Evolutionary conservation across 2,329 filamentous ascomycete genomes (phyloP), one percentile per base, ranked within the genome.

Genomic region (Clarireedia hainanense): DNA sequence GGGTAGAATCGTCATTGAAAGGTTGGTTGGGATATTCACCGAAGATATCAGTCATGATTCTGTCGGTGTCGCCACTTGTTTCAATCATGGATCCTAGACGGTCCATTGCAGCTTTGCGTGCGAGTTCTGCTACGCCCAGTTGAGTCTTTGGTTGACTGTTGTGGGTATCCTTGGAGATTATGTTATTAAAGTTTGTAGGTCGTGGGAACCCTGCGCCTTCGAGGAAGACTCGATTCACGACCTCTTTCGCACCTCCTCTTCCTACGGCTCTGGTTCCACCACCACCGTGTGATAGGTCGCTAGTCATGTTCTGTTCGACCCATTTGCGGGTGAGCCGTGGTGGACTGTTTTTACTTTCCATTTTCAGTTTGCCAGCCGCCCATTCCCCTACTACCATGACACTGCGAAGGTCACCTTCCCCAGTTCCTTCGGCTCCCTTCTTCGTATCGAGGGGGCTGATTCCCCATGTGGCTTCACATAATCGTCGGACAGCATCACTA

Each of bases 1-100:
- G 83, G 63, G 89, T 86, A 0, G 85, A 87, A 70, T 99, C 94
- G 69, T 99, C 94, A 73, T 96, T 95, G 72, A 88, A 99, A 20
- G 91, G 85, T 64, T 91, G 88, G 43, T 83, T 84, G 0, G 92
- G 91, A 69, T 96, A 99, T 62, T 88, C 81, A 23, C 87, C 78
- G 67, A 96, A 96, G 64, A 95, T 86, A 60, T 97, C 88, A 17
- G 83, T 85, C 67, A 92, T 77, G 65, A 95, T 86, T 57, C 86
- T 81, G 67, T 91, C 88, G 46, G 85, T 81, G 57, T 94, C 89
- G 40, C 88, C 89, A 66, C 84, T 86, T 0, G 88, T 87, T 59
- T 91, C 85, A 30, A 91, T 76, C 80, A 94, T 89, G 64, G 91
- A 83, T 47, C 82, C 75, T 15, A 92, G 74, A 15, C 86, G 80